Evolutionary conservation across 2,329 filamentous ascomycete genomes (phyloP).

Genomic region (Berkeleyomyces basicola): DNA sequence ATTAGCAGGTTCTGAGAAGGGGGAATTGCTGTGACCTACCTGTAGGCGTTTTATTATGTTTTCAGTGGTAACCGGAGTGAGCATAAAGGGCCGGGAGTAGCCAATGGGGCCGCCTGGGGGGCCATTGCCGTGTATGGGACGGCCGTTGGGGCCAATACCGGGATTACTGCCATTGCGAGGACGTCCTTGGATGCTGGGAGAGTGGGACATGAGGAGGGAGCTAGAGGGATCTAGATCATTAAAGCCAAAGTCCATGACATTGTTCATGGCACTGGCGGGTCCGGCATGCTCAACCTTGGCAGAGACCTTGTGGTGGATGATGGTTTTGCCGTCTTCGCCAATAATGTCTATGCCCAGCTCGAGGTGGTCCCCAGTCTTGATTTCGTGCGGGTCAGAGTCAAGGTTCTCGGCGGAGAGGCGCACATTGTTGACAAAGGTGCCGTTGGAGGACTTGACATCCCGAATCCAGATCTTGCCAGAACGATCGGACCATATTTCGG

Average conservation of each 20-base stretch:
- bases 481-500: conserved; percentile 78
- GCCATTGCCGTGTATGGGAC: conserved; percentile 35
- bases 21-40: conserved; percentile 33
- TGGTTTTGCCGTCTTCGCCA: conserved; percentile 94
- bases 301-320: conserved; percentile 95
- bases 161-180: conserved; percentile 52
- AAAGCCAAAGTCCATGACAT: conserved; percentile 76
- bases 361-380: conserved; percentile 79
- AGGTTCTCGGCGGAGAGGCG: conserved; percentile 85
- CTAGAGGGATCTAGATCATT: conserved; percentile 77
- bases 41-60: conserved; percentile 80
- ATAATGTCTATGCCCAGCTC: conserved; percentile 98
- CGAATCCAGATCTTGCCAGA: conserved; percentile 89
- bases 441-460: conserved; percentile 96
- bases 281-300: conserved; percentile 94
- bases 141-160: conserved; percentile 44
- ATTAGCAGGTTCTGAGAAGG: conserved; percentile 10
- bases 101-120: conserved; percentile 37
- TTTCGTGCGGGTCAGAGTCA: conserved; percentile 87
- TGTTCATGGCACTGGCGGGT: conserved; percentile 52
- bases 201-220: conserved; percentile 52
- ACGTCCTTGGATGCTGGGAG: conserved; percentile 51
- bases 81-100: conserved; percentile 69
- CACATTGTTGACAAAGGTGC: conserved; percentile 90
- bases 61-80: conserved; percentile 81